Evolutionary conservation across 805 yeast species (phyloP).

Genomic region (Ogataea trehalophila): DNA sequence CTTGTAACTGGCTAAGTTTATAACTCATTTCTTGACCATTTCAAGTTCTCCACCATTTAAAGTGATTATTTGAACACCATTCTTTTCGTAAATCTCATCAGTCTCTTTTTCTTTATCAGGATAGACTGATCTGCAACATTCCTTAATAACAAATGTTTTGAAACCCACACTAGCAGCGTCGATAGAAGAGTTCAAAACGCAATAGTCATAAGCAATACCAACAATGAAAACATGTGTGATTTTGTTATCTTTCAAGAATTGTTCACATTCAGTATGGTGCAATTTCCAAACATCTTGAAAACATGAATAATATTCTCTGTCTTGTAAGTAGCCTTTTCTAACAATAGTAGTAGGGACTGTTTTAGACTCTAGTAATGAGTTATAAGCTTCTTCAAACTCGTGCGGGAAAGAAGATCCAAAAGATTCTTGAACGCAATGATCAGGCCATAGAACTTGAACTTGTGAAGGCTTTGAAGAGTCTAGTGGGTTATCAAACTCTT

Average conservation of each 20-base stretch:
- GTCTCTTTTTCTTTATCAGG: slow-evolving; percentile 35
- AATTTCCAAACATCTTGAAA: slow-evolving; percentile 75
- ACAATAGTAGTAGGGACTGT: slow-evolving; percentile 40
- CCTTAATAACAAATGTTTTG: slow-evolving; percentile 54
- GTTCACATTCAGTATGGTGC: slow-evolving; percentile 62
- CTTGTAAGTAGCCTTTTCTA: slow-evolving; percentile 64
- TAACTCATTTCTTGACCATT: slow-evolving; percentile 1
- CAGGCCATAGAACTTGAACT: slow-evolving; percentile 75
- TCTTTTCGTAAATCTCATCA: slow-evolving; percentile 25
- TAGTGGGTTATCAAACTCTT: slow-evolving; percentile 49
- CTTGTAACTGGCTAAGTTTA: neutral
- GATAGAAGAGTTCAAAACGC: slow-evolving; percentile 74
- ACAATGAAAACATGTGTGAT: slow-evolving; percentile 65
- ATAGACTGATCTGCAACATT: slow-evolving; percentile 52
- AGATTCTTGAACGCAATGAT: slow-evolving; percentile 76
- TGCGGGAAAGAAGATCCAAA: slow-evolving; percentile 60
- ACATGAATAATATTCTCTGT: slow-evolving; percentile 84
- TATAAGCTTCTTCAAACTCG: slow-evolving; percentile 37
- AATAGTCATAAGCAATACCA: slow-evolving; percentile 84
- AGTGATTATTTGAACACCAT: slow-evolving; percentile 29
- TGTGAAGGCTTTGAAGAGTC: slow-evolving; percentile 27
- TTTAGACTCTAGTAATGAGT: slow-evolving; percentile 21
- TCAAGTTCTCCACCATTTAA: slow-evolving; percentile 8
- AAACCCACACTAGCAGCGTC: slow-evolving; percentile 64
- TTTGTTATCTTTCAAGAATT: slow-evolving; percentile 37